Conservation (phyloP, 192 early-diverging fungal genomes). For the Powellomyces hirtus region DNA sequence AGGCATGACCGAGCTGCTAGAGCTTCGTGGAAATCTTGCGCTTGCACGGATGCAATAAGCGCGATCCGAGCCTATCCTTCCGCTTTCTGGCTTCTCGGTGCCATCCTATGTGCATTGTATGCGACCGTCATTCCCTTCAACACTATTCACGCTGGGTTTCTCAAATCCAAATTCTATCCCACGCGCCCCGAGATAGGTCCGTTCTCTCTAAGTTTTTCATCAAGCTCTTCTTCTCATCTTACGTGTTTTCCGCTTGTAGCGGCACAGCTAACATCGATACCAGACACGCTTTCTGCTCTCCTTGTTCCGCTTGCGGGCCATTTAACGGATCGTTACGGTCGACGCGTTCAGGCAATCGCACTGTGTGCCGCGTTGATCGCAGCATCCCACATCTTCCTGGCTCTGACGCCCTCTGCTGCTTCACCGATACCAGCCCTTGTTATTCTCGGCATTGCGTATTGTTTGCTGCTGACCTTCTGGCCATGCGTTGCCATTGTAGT, state of each 20-base stretch:
- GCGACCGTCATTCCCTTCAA: slow-evolving; percentile 64
- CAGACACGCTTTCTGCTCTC: slow-evolving; percentile 53
- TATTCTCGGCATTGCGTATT: slow-evolving; percentile 47
- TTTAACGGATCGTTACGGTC: slow-evolving; percentile 52
- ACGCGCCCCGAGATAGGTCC: slow-evolving; percentile 45
- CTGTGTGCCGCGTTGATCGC: slow-evolving; percentile 45
- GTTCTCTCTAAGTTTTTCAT: not conserved
- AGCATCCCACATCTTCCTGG: slow-evolving; percentile 43
- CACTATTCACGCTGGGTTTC: slow-evolving; percentile 58
- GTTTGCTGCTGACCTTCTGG: slow-evolving; percentile 49
- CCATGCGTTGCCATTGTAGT: slow-evolving; percentile 55
- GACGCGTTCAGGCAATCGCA: slow-evolving; percentile 44
- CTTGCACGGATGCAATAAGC: not conserved
- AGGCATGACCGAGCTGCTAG: too few species aligned
- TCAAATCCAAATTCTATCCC: slow-evolving; percentile 55
- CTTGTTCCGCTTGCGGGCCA: slow-evolving; percentile 54
- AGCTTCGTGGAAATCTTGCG: too few species aligned
- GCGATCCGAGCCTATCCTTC: slow-evolving; percentile 36
- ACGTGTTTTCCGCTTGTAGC: slow-evolving; percentile 16
- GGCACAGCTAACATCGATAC: slow-evolving; percentile 57
- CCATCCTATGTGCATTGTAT: slow-evolving; percentile 48
- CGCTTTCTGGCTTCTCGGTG: slow-evolving; percentile 46
- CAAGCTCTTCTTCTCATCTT: not conserved
- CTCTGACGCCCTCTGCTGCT: slow-evolving; percentile 19
- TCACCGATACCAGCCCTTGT: slow-evolving; percentile 46